Evolutionary conservation across 1,284 basidiomycete genomes (phyloP).

Genomic region (Ceratorhiza oryzae-sativae): DNA sequence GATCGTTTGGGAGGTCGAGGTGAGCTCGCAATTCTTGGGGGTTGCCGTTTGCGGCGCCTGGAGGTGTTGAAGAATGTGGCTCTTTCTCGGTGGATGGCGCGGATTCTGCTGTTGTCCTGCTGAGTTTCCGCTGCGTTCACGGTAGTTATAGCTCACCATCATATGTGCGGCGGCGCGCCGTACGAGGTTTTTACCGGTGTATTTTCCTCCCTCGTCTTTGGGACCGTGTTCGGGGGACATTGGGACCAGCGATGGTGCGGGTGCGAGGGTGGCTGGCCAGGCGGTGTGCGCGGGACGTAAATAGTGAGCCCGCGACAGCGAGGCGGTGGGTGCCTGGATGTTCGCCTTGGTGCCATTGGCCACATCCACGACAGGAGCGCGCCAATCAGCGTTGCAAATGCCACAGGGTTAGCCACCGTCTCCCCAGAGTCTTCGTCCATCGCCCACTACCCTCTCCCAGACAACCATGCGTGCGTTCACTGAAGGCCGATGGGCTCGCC

Average conservation of each 20-base stretch:
- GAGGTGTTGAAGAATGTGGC: too few relatives aligned
- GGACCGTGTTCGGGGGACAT: neutral
- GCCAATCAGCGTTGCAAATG: constrained; percentile 21
- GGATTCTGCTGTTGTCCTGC: too few relatives aligned
- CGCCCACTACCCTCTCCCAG: neutral
- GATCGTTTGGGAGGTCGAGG: constrained; percentile 5
- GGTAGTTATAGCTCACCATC: neutral
- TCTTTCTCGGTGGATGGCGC: neutral
- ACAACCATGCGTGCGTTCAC: constrained; percentile 35
- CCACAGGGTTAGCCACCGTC: constrained; percentile 2
- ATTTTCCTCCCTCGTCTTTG: neutral
- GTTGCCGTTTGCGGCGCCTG: too few relatives aligned
- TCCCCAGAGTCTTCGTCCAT: neutral
- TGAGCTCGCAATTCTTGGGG: too few relatives aligned
- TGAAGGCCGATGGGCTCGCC: constrained; percentile 23
- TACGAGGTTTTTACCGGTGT: neutral
- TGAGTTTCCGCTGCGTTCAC: neutral
- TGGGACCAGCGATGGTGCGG: neutral
- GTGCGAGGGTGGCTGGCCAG: neutral
- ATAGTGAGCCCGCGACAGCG: neutral
- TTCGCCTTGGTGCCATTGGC: neutral
- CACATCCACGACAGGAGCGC: constrained; percentile 17
- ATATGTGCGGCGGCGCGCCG: neutral
- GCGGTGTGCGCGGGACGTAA: too few relatives aligned
- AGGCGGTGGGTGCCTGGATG: neutral